phyloP scores from a whole-genome alignment of 2,329 filamentous ascomycete species.

The Fusarium falciforme region DNA sequence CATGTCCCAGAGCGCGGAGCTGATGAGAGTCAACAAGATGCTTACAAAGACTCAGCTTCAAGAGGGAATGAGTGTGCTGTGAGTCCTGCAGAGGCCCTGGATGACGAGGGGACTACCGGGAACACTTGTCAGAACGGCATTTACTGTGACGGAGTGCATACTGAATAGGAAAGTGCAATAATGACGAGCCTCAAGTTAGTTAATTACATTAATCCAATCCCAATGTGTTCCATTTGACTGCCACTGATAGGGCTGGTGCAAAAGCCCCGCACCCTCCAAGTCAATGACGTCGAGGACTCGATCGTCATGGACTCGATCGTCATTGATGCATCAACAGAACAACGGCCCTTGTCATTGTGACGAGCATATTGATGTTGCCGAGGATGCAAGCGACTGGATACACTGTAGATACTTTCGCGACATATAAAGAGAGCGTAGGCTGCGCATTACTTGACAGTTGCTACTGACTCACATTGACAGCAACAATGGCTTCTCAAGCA shows the following conservation, averaged over 20 bases:
- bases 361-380: conserved; percentile 9
- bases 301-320: conserved; percentile 35
- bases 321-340: conserved; percentile 33
- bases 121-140: conserved; percentile 1
- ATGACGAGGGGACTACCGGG: background rate
- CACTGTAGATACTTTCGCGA: background rate
- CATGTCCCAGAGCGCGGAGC: conserved; percentile 83
- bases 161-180: conserved; percentile 22
- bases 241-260: conserved; percentile 9
- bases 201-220: conserved; percentile 2
- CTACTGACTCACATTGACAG: background rate
- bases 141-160: conserved; percentile 23
- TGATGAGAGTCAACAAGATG: conserved; percentile 89
- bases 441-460: background rate
- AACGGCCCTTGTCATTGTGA: conserved; percentile 22
- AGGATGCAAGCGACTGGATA: conserved; percentile 15
- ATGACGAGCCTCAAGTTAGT: conserved; percentile 7
- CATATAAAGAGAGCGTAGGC: background rate
- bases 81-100: conserved; percentile 24
- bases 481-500: conserved; percentile 63
- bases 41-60: conserved; percentile 81
- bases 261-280: conserved; percentile 11
- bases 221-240: background rate
- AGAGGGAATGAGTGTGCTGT: conserved; percentile 66
- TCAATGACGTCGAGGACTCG: conserved; percentile 35